phyloP scores from a whole-genome alignment of 306 rosid species.

The Cucurbita pepo region DNA sequence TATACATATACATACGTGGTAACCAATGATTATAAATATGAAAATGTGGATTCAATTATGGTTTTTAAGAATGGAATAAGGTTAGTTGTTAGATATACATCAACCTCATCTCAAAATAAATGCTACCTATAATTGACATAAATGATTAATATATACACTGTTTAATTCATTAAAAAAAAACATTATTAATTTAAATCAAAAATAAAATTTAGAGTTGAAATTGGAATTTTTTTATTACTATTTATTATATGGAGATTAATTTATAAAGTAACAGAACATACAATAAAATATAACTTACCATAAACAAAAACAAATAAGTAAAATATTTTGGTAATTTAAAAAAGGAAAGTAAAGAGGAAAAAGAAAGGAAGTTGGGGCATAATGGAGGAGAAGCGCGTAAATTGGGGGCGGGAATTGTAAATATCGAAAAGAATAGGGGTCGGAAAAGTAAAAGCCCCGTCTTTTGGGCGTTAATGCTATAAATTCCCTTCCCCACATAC shows the following conservation, averaged over 20 bases:
- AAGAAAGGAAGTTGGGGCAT: too few species aligned
- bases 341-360: not conserved
- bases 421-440: not conserved
- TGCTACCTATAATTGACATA: not conserved
- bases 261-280: not conserved
- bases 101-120: not conserved
- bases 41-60: not conserved
- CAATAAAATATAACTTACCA: not conserved
- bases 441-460: not conserved
- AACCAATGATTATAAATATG: not conserved
- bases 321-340: not conserved
- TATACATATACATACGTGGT: too few species aligned
- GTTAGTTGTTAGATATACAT: not conserved
- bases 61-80: not conserved
- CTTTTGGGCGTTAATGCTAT: not conserved
- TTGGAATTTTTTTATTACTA: too few species aligned
- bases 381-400: not conserved
- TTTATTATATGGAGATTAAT: not conserved
- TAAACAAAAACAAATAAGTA: not conserved
- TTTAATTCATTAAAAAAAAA: not conserved
- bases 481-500: not conserved
- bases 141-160: not conserved
- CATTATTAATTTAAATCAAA: not conserved
- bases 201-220: not conserved
- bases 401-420: conserved; percentile 1